Conservation (phyloP, 2,329 filamentous ascomycete genomes). For the Stenocarpella maydis region DNA sequence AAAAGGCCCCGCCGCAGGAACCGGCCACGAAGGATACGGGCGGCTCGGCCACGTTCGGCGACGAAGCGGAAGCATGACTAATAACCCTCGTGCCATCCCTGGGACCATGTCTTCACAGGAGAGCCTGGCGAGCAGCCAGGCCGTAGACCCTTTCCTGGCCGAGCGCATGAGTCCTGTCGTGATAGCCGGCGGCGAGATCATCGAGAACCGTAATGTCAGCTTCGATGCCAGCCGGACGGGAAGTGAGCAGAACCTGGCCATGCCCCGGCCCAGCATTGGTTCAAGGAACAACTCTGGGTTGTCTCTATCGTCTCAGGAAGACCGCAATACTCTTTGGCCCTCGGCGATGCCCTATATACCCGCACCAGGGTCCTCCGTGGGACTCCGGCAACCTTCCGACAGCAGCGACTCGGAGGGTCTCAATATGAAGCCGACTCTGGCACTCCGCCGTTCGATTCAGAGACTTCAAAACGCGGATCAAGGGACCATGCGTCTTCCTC, state of each 20-base stretch:
- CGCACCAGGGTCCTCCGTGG: conserved; percentile 39
- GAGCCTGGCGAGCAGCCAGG: conserved; percentile 53
- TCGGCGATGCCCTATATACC: conserved; percentile 58
- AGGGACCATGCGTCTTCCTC: conserved; percentile 56
- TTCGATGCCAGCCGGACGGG: conserved; percentile 57
- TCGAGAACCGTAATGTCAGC: conserved; percentile 66
- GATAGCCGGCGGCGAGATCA: conserved; percentile 69
- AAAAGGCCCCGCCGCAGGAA: conserved; percentile 89
- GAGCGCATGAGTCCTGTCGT: conserved; percentile 72
- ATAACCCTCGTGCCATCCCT: conserved; percentile 53
- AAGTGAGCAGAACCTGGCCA: conserved; percentile 57
- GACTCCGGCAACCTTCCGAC: conserved; percentile 59
- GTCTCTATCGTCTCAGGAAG: conserved; percentile 52
- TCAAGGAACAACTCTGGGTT: conserved; percentile 53
- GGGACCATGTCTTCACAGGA: conserved; percentile 60
- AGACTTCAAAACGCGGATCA: conserved; percentile 56
- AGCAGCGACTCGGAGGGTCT: conserved; percentile 63
- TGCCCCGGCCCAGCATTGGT: conserved; percentile 52
- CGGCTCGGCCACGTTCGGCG: conserved; percentile 68
- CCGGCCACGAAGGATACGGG: conserved; percentile 88
- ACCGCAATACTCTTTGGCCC: conserved; percentile 59
- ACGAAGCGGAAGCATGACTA: conserved; percentile 68
- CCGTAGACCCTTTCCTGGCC: conserved; percentile 64
- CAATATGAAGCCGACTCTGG: conserved; percentile 59
- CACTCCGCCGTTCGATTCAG: conserved; percentile 63